A percentile compares a stretch with the other conserved stretches of the same genome.
Evolutionary conservation across 495 filamentous ascomycete species (phyloP).

Genomic region (Tuber melanosporum): DNA sequence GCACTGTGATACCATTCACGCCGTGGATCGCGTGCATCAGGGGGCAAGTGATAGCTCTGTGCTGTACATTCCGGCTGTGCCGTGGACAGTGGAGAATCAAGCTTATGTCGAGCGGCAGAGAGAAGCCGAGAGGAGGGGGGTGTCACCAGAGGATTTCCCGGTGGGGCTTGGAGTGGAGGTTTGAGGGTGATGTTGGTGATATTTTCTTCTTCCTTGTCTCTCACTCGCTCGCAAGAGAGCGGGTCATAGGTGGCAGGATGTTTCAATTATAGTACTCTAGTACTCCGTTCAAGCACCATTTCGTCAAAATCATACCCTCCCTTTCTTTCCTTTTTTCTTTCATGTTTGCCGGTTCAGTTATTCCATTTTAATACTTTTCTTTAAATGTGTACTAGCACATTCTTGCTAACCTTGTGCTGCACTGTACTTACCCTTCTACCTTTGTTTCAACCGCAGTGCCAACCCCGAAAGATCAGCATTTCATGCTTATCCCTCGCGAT

Average conservation of each 20-base stretch:
- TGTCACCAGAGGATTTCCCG: slow-evolving; percentile 66
- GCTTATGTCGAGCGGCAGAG: slow-evolving; percentile 63
- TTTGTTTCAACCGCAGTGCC: too few relatives aligned
- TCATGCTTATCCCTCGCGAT: too few relatives aligned
- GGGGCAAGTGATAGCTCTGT: slow-evolving; percentile 70
- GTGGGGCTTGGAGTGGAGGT: slow-evolving; percentile 52
- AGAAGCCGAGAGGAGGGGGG: slow-evolving; percentile 56
- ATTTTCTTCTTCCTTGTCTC: not conserved
- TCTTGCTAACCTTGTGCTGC: not conserved
- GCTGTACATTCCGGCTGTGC: slow-evolving; percentile 80
- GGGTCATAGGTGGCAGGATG: not conserved
- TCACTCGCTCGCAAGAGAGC: not conserved
- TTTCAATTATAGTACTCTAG: too few relatives aligned
- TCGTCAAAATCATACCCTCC: not conserved
- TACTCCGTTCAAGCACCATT: not conserved
- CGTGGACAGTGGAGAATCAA: slow-evolving; percentile 67
- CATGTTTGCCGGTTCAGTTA: not conserved
- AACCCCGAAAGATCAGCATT: too few relatives aligned
- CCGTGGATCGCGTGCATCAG: slow-evolving; percentile 70
- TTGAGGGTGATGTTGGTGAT: not conserved
- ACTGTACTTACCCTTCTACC: not conserved
- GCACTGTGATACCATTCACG: slow-evolving; percentile 84
- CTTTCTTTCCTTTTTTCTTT: not conserved
- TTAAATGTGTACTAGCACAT: not conserved
- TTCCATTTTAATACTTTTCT: not conserved